A percentile compares a stretch with the other conserved stretches of the same genome.
Conservation (phyloP, 192 early-diverging fungal species). For the Backusella luteola region DNA sequence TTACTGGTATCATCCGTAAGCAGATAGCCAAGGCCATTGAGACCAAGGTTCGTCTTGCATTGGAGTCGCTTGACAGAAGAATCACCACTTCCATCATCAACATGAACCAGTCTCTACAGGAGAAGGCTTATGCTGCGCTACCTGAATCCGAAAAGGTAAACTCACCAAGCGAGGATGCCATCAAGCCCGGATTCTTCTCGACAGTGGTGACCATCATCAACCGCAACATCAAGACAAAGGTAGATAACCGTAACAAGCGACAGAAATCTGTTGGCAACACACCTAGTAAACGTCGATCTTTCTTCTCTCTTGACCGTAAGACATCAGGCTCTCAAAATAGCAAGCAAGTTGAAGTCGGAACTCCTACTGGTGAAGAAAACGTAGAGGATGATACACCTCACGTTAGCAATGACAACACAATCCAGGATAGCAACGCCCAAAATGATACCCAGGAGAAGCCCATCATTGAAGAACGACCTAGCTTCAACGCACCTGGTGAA, state of each 20-base stretch:
- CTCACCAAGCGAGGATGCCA: background rate
- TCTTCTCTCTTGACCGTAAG: background rate
- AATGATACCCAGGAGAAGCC: background rate
- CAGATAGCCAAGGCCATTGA: conserved; percentile 37
- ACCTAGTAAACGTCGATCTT: background rate
- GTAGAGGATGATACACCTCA: background rate
- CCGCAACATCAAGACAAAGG: conserved; percentile 2
- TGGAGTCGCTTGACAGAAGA: conserved; percentile 28
- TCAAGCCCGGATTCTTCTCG: conserved; percentile 13
- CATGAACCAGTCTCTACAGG: background rate
- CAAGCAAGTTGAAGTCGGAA: background rate
- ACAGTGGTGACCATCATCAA: conserved; percentile 16
- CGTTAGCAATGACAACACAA: background rate
- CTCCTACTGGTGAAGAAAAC: background rate
- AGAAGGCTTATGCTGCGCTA: background rate
- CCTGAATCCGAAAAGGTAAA: background rate
- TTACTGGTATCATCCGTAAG: conserved; percentile 36
- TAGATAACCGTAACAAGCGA: conserved; percentile 5
- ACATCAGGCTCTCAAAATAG: background rate
- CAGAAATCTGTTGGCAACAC: background rate
- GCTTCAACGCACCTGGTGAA: background rate
- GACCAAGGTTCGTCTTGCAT: conserved; percentile 26
- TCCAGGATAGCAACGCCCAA: background rate
- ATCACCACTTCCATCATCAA: conserved; percentile 7
- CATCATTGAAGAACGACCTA: background rate